Conservation (phyloP, 163 green algal species). For the Smithsoniella earleae region DNA sequence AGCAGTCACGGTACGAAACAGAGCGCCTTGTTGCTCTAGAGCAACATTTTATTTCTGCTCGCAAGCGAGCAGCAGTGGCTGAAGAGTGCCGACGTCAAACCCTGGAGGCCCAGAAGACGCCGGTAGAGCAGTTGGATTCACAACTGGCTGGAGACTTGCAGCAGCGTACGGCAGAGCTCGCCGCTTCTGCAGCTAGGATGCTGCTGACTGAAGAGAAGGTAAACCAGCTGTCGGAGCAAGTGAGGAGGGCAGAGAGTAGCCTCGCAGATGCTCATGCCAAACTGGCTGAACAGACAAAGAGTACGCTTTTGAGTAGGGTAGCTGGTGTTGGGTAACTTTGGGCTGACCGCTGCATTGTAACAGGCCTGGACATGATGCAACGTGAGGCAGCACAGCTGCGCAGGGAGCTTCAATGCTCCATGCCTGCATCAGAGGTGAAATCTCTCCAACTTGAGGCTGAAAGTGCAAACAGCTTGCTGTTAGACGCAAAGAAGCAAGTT, state of each 20-base stretch:
- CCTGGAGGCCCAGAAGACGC: not conserved
- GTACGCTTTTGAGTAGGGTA: too few species aligned
- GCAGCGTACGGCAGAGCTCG: not conserved
- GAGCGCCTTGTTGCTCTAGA: too few species aligned
- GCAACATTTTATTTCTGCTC: not conserved
- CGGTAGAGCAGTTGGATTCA: not conserved
- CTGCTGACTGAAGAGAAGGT: not conserved
- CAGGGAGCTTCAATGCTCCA: not conserved
- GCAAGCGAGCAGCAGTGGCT: slow-evolving; percentile 2
- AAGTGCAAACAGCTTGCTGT: not conserved
- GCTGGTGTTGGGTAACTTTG: too few species aligned
- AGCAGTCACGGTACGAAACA: too few species aligned
- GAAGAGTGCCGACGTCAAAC: not conserved
- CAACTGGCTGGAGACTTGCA: not conserved
- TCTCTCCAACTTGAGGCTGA: not conserved
- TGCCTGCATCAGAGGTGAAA: not conserved
- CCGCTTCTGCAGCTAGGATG: not conserved
- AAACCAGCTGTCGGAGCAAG: not conserved
- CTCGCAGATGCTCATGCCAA: not conserved
- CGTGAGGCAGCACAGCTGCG: not conserved
- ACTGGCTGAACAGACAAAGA: not conserved
- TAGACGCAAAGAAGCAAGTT: too few species aligned
- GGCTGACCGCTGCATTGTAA: not conserved
- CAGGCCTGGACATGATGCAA: not conserved
- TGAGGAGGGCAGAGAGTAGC: not conserved